A percentile compares a stretch with the other conserved stretches of the same genome.
Conservation (phyloP, 192 early-diverging fungal genomes). For the Coemansia sp. region DNA sequence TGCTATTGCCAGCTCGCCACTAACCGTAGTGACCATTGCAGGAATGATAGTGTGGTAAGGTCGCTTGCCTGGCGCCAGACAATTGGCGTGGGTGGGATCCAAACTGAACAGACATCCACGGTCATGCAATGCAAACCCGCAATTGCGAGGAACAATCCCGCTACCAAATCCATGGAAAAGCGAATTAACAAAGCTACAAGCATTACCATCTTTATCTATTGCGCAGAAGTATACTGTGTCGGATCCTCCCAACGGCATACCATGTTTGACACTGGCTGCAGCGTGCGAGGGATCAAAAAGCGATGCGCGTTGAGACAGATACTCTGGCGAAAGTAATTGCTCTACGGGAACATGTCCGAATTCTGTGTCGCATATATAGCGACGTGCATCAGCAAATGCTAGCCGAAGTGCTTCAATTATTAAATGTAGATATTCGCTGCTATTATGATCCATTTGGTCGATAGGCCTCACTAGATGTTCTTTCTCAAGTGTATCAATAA, state of each 20-base stretch:
- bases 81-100: conserved; percentile 61
- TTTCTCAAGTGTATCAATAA: conserved; percentile 59
- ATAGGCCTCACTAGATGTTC: conserved; percentile 36
- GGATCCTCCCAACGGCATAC: conserved; percentile 60
- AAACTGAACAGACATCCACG: conserved; percentile 68
- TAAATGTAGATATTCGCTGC: conserved; percentile 63
- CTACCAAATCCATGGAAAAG: conserved; percentile 56
- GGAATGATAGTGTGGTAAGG: conserved; percentile 83
- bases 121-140: conserved; percentile 69
- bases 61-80: conserved; percentile 64
- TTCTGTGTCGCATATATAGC: conserved; percentile 67
- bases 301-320: conserved; percentile 58
- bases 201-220: conserved; percentile 74
- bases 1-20: conserved; percentile 15
- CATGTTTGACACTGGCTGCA: conserved; percentile 54
- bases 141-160: conserved; percentile 53
- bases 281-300: conserved; percentile 56
- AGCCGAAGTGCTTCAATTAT: conserved; percentile 68
- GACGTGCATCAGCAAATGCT: conserved; percentile 76
- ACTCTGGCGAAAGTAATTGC: conserved; percentile 56
- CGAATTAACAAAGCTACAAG: conserved; percentile 76
- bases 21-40: conserved; percentile 57
- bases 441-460: conserved; percentile 53
- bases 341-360: conserved; percentile 51
- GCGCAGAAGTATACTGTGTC: conserved; percentile 80